A percentile compares a stretch with the other conserved stretches of the same genome.
Conservation (phyloP, 2,329 filamentous ascomycete genomes). For the Orbilia quercus region DNA sequence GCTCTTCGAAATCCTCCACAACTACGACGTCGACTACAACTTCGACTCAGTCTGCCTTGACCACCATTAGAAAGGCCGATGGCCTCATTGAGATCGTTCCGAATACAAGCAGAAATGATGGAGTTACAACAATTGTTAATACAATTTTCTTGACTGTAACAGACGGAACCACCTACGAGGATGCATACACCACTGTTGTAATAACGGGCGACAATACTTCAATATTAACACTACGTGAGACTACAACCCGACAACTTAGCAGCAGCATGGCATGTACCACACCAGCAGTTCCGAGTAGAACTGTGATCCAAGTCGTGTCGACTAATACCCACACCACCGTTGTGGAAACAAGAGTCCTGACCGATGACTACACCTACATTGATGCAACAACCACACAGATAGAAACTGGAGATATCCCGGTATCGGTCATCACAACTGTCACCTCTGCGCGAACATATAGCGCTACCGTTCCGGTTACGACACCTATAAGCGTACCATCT, state of each 20-base stretch:
- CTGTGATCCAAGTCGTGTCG: constrained; percentile 10
- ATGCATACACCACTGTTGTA: constrained; percentile 7
- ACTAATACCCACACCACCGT: constrained; percentile 19
- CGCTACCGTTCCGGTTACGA: constrained; percentile 4
- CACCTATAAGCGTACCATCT: not conserved
- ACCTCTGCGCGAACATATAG: constrained; percentile 4
- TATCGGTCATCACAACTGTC: constrained; percentile 26
- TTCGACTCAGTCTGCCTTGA: no score
- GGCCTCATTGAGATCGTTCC: no score
- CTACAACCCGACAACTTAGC: constrained; percentile 1
- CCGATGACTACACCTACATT: constrained; percentile 22
- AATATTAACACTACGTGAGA: not conserved
- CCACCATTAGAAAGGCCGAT: no score
- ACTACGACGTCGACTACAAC: no score
- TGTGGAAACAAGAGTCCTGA: constrained; percentile 21
- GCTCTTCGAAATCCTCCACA: no score
- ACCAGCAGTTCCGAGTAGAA: constrained; percentile 11
- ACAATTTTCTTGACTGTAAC: no score
- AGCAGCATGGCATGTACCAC: constrained; percentile 6
- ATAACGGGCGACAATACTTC: constrained; percentile 8
- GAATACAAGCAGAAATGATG: no score
- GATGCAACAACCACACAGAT: constrained; percentile 3
- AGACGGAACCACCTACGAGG: constrained; percentile 11
- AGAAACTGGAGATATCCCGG: constrained; percentile 17
- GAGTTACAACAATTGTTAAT: no score